Evolutionary conservation across 2,329 filamentous ascomycete species (phyloP).

Genomic region (Fusarium haematococcum): DNA sequence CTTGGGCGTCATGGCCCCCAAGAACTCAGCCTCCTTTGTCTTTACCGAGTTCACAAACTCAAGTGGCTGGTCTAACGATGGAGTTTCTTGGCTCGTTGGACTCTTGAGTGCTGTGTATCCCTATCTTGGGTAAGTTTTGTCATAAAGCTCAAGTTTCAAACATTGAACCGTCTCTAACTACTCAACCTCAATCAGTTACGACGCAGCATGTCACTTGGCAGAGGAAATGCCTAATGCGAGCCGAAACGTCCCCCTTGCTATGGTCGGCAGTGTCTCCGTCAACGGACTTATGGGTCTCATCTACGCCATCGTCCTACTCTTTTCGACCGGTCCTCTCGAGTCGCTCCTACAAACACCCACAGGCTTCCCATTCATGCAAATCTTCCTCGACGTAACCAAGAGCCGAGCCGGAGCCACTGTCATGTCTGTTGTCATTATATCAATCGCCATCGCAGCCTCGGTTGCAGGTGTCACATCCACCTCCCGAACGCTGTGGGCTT

Average conservation of each 20-base stretch:
- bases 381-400: constrained; percentile 48
- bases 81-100: constrained; percentile 49
- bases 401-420: constrained; percentile 42
- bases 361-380: constrained; percentile 58
- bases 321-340: constrained; percentile 54
- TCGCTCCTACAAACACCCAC: constrained; percentile 53
- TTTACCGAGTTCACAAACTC: constrained; percentile 49
- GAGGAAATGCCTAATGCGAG: constrained; percentile 50
- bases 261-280: constrained; percentile 50
- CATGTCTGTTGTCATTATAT: constrained; percentile 45
- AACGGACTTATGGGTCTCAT: constrained; percentile 60
- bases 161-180: neutral
- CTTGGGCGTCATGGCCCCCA: constrained; percentile 47
- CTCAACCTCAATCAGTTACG: constrained; percentile 40
- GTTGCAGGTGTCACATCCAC: constrained; percentile 51
- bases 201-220: constrained; percentile 50
- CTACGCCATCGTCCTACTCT: constrained; percentile 57
- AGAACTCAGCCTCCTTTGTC: constrained; percentile 46
- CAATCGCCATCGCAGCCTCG: constrained; percentile 46
- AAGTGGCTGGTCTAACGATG: constrained; percentile 48
- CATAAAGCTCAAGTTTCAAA: neutral
- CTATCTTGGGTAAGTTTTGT: constrained; percentile 46
- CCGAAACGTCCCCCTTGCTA: constrained; percentile 49
- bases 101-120: constrained; percentile 49
- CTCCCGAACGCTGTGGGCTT: constrained; percentile 54